Percentiles rank a stretch among this genome's conserved stretches.
Conservation (phyloP, 371 early-diverging fungal genomes). For the Syncephalis fuscata region DNA sequence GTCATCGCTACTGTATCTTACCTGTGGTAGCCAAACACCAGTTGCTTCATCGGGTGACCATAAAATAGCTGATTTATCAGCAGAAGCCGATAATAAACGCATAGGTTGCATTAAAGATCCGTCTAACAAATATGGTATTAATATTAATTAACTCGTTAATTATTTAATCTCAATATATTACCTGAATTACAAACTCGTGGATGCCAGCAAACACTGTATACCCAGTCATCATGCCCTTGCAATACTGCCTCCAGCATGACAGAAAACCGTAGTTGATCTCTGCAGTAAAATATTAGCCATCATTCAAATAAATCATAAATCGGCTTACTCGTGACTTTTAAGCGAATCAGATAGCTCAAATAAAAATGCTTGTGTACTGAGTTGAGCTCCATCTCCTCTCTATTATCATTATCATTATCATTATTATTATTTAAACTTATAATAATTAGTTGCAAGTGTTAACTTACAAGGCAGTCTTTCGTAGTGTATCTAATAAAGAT, state of each 20-base stretch:
- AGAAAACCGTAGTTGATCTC: slow-evolving; percentile 23
- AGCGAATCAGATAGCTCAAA: neutral
- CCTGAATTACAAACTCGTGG: neutral
- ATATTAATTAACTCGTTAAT: neutral
- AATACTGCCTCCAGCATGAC: slow-evolving; percentile 78
- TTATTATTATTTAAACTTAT: slow-evolving; percentile 2
- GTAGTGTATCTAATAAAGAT: slow-evolving; percentile 29
- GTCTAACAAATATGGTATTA: neutral
- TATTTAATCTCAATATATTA: too few relatives aligned
- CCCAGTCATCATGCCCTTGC: slow-evolving; percentile 94
- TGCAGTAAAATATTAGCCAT: neutral
- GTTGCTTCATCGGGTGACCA: slow-evolving; percentile 73
- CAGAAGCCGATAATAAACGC: slow-evolving; percentile 70
- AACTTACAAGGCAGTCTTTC: slow-evolving; percentile 27
- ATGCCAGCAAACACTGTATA: slow-evolving; percentile 40
- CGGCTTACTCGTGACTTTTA: neutral
- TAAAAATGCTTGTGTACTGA: slow-evolving; percentile 6
- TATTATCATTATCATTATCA: neutral
- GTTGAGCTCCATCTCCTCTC: slow-evolving; percentile 1
- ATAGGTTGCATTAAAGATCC: slow-evolving; percentile 38
- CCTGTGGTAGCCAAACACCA: slow-evolving; percentile 73
- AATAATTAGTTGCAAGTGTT: neutral
- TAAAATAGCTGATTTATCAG: slow-evolving; percentile 83
- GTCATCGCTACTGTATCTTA: slow-evolving; percentile 3
- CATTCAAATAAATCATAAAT: neutral